Conservation (phyloP, 768 basidiomycete genomes). For the Hirschioporus abietinus region DNA sequence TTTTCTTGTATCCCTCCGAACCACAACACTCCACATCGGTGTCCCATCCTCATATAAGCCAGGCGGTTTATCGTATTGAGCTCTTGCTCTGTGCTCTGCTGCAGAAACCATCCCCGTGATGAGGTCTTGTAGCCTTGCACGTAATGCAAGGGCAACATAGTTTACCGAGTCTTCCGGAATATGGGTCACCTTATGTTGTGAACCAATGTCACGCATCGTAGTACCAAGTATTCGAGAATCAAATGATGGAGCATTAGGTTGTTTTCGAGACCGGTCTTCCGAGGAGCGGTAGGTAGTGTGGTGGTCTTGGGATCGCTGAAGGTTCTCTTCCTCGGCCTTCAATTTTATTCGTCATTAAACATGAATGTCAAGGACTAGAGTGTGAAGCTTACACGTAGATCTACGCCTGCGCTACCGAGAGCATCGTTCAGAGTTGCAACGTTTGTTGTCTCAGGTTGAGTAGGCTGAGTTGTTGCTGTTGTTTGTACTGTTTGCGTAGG, state of each 20-base stretch:
- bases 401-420: constrained; percentile 81
- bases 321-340: constrained; percentile 81
- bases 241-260: constrained; percentile 64
- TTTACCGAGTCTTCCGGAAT: constrained; percentile 69
- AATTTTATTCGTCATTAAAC: constrained; percentile 4
- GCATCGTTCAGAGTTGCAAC: constrained; percentile 80
- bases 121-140: constrained; percentile 66
- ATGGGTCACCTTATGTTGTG: constrained; percentile 59
- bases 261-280: constrained; percentile 77
- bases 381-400: constrained; percentile 54
- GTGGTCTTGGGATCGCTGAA: constrained; percentile 61
- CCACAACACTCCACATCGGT: constrained; percentile 79
- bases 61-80: constrained; percentile 63
- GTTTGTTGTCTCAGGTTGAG: constrained; percentile 54
- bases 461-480: constrained; percentile 22
- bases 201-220: constrained; percentile 63
- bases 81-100: constrained; percentile 61
- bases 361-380: not conserved
- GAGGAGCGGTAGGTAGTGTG: constrained; percentile 59
- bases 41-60: constrained; percentile 49
- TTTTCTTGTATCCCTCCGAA: constrained; percentile 77
- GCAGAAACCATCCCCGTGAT: constrained; percentile 64
- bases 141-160: constrained; percentile 76
- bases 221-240: constrained; percentile 59
- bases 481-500: constrained; percentile 14